Evolutionary conservation across 805 yeast species (phyloP), one percentile per base, ranked within the genome.

Genomic region (Candida hungchunana): DNA sequence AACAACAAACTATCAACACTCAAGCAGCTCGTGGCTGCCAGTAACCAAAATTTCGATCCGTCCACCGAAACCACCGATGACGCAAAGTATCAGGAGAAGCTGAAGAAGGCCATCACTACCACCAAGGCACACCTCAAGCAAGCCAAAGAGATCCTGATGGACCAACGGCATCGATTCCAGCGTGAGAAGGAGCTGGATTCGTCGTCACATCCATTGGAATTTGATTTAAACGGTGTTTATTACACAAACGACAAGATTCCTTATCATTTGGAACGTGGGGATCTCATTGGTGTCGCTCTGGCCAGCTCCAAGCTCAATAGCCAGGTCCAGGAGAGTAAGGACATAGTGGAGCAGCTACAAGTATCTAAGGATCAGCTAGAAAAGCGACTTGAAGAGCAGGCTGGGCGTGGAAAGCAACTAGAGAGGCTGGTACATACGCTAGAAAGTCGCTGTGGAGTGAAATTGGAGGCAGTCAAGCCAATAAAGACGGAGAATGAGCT

Each of bases 261-360:
- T 0, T 39, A 48, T 16, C 39, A 39, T 12, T 28, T 39, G 11
- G 53, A 46, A 31, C 39, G 57, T 18, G 56, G 51, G 11, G 57
- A 53, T 36, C 36, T 40, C 3, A 44, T 51, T n/a, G 52, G 48
- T 19, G 42, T 50, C 7, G 32, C 47, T 0, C 18, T 51, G 35
- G 50, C 55, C 0, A 37, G 26, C 14, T 32, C 34, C 2, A 44
- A 35, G 18, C 8, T 48, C 13, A 43, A 46, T 14, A 34, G 37
- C 10, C 51, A 49, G 13, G 30, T 50, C 2, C 19, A 25, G 9
- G 44, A 46, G 32, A 31, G 45, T 20, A 29, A 31, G 22, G 23
- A 20, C 2, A 3, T 38, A 1, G 3, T 46, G 4, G 23, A 25
- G 5, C 14, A 7, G 13, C 23, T 44, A 9, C n/a, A 19, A 1